Evolutionary conservation across 805 yeast species (phyloP), one percentile per base, ranked within the genome.

Genomic region (Wickerhamomyces bisporus): DNA sequence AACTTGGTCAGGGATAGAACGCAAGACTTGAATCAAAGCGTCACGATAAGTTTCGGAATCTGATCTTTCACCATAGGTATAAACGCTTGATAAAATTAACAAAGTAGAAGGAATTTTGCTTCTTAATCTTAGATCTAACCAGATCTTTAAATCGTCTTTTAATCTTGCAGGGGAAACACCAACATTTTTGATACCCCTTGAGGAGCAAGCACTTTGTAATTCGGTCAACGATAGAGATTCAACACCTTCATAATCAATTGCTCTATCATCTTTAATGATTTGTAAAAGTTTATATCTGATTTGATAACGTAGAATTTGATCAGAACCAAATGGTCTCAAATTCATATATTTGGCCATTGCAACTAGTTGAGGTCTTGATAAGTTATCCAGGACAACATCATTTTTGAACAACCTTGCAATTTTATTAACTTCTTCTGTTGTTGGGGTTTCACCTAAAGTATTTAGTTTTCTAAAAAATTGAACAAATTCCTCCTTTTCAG

Each of bases 301-400:
- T 61, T 89, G 83, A 66, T 93, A 93, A 55, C 98, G 82, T 54
- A 93, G 68, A 60, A 93, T 85, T 51, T 78, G 79, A 60, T 91
- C 96, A 5, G 96, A 84, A 25, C 98, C 98, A 59, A 84, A 91
- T 1, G 97, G 94, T 57, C 86, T 83, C 48, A 91, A 65, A 51
- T 86, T 84, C 77, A 91, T 85, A 64, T 91, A 93, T 61, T 81
- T 83, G 33, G 96, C 86, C 81, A 93, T 76, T 11, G 97, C 98
- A 37, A 86, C 83, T 49, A 91, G 73, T 60, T 88, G 94, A 27
- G 95, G 86, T 53, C 98, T 78, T 13, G 95, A 81, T 56, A 86
- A 75, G 64, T 93, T 93, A 64, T 91, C 98, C 52, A 91, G 73
- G 24, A 93, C 91, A 52, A 83, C 75, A 64, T 91, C 98, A 61